Conservation (phyloP, 768 basidiomycete species). For the Leccinum uliginosum region DNA sequence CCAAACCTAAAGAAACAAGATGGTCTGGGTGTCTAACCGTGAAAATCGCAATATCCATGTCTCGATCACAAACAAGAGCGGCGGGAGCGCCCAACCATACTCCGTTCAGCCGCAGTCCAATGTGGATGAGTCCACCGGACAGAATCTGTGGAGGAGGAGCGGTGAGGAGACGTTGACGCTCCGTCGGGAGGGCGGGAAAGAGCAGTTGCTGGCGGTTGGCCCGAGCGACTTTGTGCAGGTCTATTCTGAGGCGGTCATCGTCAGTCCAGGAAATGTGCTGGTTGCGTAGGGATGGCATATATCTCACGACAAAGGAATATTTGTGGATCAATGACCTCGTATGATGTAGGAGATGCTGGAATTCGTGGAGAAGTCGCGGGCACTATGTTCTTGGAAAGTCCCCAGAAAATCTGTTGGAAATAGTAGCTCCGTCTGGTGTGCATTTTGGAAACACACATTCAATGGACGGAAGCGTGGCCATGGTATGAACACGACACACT, state of each 20-base stretch:
- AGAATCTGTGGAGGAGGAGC: slow-evolving; percentile 9
- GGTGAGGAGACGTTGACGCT: slow-evolving; percentile 7
- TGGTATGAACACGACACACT: too few species aligned
- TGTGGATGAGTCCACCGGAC: neutral
- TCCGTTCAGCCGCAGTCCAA: neutral
- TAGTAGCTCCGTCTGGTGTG: neutral
- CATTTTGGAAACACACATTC: too few species aligned
- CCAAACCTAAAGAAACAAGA: neutral
- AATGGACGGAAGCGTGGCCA: too few species aligned
- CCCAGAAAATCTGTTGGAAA: neutral
- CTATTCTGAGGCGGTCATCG: slow-evolving; percentile 6
- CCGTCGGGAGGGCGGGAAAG: slow-evolving; percentile 1
- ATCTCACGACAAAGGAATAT: neutral
- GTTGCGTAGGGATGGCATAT: neutral
- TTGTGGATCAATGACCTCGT: too few species aligned
- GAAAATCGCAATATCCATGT: neutral
- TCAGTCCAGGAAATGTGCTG: slow-evolving; percentile 8
- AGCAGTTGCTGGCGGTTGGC: slow-evolving; percentile 6
- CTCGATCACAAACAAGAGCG: slow-evolving; percentile 5
- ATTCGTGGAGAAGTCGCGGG: neutral
- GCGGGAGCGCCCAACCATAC: neutral
- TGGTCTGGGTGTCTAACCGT: slow-evolving; percentile 19
- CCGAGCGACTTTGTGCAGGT: slow-evolving; percentile 14
- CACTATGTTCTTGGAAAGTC: neutral
- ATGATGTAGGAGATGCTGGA: neutral